Evolutionary conservation across 192 early-diverging fungal genomes (phyloP).

Genomic region (Backusella psychrophila): DNA sequence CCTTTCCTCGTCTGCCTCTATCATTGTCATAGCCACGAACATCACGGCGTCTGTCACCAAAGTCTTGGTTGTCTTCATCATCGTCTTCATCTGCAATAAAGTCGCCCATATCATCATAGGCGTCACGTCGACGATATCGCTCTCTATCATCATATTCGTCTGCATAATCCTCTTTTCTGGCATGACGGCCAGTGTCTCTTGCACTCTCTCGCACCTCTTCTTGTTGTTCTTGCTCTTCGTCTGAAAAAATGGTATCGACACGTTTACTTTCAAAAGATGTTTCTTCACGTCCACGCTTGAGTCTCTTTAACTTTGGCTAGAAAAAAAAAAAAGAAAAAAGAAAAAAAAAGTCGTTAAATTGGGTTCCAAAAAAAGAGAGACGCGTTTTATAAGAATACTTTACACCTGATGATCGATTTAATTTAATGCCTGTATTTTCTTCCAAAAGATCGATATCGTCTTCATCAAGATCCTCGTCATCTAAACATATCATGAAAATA

Average conservation of each 20-base stretch:
- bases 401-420: conserved; percentile 43
- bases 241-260: conserved; percentile 68
- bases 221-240: conserved; percentile 55
- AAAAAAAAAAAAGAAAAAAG: background rate
- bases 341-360: background rate
- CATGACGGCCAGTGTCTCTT: conserved; percentile 46
- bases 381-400: background rate
- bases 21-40: conserved; percentile 31
- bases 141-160: conserved; percentile 36
- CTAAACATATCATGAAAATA: background rate
- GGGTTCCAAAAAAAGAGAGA: background rate
- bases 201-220: conserved; percentile 47
- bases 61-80: conserved; percentile 35
- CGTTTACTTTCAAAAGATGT: conserved; percentile 26
- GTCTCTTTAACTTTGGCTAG: conserved; percentile 62
- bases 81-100: conserved; percentile 59
- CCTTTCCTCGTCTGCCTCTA: conserved; percentile 23
- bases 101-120: conserved; percentile 46
- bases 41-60: conserved; percentile 31
- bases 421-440: conserved; percentile 78
- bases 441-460: conserved; percentile 92
- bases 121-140: conserved; percentile 32
- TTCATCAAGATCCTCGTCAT: conserved; percentile 81
- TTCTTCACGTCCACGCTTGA: conserved; percentile 73
- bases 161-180: conserved; percentile 38